Base-by-base conservation (phyloP, 2,329 filamentous ascomycete species). In the Diaporthe eres region DNA sequence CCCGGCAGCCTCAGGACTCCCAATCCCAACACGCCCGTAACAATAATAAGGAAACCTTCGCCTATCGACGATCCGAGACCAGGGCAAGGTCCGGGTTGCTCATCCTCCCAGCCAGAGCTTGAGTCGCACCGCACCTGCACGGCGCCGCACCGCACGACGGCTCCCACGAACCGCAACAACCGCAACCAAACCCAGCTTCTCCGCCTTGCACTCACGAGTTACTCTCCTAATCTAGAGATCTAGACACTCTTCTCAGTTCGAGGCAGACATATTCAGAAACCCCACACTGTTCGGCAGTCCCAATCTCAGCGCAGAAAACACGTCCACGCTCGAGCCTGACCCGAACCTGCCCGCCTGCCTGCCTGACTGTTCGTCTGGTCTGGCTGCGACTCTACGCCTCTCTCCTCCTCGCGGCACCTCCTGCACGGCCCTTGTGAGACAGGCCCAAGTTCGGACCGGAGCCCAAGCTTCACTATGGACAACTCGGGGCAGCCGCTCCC, bases 391-490 rank as follows among this genome's bases (percentile, higher is more conserved):
- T 34, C 22, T 42, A 28, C 57, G 55, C n/a, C 15, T 49, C 57
- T 53, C 31, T 37, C 61, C 4, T 42, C 7, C 22, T 63, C 55
- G 58, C n/a, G 53, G 53, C 68, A 44, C 42, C 28, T 61, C 71
- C 71, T 53, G 22, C 58, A 61, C 55, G 44, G 70, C 34, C 31
- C 28, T 10, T 22, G 55, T 42, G 49, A 49, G n/a, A 58, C 47
- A 53, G 71, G 10, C 25, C 34, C 58, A 34, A 7, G 12, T 55
- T 53, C 55, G 34, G 71, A 39, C 9, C 49, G 42, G 9, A 44
- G 47, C 55, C 47, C 44, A 63, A 72, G 39, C 71, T 65, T 65
- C 58, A 65, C 31, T 13, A 77, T 77, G 75, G 74, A 77, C 42
- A 71, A 51, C 70, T 44, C 63, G 37, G 75, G 63, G 58, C 65